A percentile compares a stretch with the other conserved stretches of the same genome.
Conservation (phyloP, 306 rosid genomes). For the Ormosia semicastrata region DNA sequence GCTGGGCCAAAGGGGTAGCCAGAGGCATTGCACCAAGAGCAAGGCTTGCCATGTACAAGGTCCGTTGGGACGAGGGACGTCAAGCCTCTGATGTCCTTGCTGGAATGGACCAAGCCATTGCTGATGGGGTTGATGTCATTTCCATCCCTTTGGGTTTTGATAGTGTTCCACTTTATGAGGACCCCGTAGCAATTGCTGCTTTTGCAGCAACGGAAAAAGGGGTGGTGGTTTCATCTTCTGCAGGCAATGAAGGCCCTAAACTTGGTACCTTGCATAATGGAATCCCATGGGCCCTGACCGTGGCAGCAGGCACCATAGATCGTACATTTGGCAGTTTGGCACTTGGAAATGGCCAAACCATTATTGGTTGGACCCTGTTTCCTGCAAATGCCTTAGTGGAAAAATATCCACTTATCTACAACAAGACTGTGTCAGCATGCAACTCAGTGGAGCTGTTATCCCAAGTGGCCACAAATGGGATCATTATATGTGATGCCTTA, state of each 20-base stretch:
- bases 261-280: constrained; percentile 34
- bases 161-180: constrained; percentile 26
- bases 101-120: constrained; percentile 38
- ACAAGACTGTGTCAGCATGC: constrained; percentile 37
- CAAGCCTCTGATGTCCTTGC: constrained; percentile 41
- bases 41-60: constrained; percentile 32
- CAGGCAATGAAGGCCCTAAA: constrained; percentile 31
- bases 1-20: constrained; percentile 38
- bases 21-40: constrained; percentile 41
- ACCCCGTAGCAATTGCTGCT: constrained; percentile 36
- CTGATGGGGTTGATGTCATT: constrained; percentile 44
- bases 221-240: constrained; percentile 37
- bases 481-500: constrained; percentile 27
- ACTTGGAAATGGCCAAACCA: constrained; percentile 37
- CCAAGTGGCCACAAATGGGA: background rate
- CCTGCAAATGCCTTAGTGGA: constrained; percentile 27
- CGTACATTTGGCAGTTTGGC: constrained; percentile 35
- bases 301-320: constrained; percentile 35
- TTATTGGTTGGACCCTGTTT: constrained; percentile 42
- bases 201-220: constrained; percentile 49
- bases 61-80: constrained; percentile 39
- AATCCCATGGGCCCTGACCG: constrained; percentile 39
- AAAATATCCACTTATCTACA: constrained; percentile 23
- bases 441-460: constrained; percentile 21
- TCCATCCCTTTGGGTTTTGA: constrained; percentile 34